Base-by-base conservation (phyloP, 2,329 filamentous ascomycete genomes). In the Talaromyces piceae region DNA sequence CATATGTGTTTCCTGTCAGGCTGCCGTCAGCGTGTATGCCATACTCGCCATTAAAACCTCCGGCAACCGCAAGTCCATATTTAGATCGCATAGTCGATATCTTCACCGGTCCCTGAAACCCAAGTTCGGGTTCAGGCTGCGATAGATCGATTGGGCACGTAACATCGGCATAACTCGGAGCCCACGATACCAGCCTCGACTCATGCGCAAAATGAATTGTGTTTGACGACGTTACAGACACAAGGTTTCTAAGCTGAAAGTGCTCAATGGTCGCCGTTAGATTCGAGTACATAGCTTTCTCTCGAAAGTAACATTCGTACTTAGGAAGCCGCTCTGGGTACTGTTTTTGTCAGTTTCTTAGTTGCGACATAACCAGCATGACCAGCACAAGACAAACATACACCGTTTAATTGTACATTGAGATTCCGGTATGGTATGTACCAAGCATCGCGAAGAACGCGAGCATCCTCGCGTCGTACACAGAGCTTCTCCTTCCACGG, bases 241-340 rank as follows among this genome's bases (percentile, higher is more conserved):
- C 69, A 7, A 80, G 64, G 56, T 82, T 81, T 12, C 80, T 77
- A 3, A 83, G 71, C 57, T 83, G 80, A 56, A 80, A 82, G 60
- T 83, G 80, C 26, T 75, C 72, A 44, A 77, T 73, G n/a, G 68
- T 71, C 4, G 77, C 73, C 49, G 69, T 73, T 55, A 77, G 72
- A 9, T 65, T 65, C 0, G 74, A 76, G 54, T 75, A 72, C 68
- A 77, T 77, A 26, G 72, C 66, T 41, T 70, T 69, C 50, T 74
- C 76, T 4, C 66, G 67, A 61, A 77, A 79, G 56, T 70, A 77
- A 18, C 61, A 66, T 54, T 76, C 76, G 1, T 64, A 67, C 31
- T 64, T 64, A 7, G 67, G 67, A 8, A 75, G 58, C 26, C 54
- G 59, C 26, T 59, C 56, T 5, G 65, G 59, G 57, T 52, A 57